Base-by-base conservation (phyloP, 768 basidiomycete species). In the Suillus cothurnatus region DNA sequence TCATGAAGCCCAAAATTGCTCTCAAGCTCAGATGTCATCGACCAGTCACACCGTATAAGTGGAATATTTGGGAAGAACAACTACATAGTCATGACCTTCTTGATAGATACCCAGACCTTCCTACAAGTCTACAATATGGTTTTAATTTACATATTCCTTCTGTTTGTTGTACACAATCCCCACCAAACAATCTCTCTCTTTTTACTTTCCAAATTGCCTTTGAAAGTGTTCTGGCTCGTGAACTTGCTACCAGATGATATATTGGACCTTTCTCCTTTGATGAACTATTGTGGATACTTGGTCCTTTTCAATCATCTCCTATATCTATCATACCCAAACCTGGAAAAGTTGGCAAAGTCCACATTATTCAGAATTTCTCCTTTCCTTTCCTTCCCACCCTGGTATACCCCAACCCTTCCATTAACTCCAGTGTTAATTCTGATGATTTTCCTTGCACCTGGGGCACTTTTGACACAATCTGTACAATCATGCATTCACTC, bases 141-240 rank as follows among this genome's bases (percentile, higher is more conserved):
- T 84, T 84, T 59, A 23, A 62, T 28, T 82, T 84, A 58, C 38
- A 74, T 23, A 66, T 75, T 0, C 75, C 77, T 0, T 2, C 9
- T 15, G 78, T 82, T 23, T 4, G 6, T 9, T 2, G 9, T 1
- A 81, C 78, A 0, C 68, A 61, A n/a, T 70, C 75, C 1, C 83
- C 80, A 0, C 67, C 70, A 14, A 38, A 38, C 14, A 38, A 14
- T 38, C 2, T 6, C 0, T 38, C 38, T 3, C 38, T 38, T 38
- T 0, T 14, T 4, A 38, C 12, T 7, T 38, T 38, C 14, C 12
- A 6, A 0, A 6, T 7, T 9, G 14, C 2, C 1, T 38, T 38
- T 4, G 3, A 38, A 15, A 14, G 14, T 0, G 14, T 38, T 3
- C 38, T 38, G 1, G 14, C 12, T 3, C 45, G 3, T 0, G 52